A percentile compares a stretch with the other conserved stretches of the same genome.
Conservation (phyloP, 176 grass and related monocot species). For the bread wheat (Triticum aestivum) region DNA sequence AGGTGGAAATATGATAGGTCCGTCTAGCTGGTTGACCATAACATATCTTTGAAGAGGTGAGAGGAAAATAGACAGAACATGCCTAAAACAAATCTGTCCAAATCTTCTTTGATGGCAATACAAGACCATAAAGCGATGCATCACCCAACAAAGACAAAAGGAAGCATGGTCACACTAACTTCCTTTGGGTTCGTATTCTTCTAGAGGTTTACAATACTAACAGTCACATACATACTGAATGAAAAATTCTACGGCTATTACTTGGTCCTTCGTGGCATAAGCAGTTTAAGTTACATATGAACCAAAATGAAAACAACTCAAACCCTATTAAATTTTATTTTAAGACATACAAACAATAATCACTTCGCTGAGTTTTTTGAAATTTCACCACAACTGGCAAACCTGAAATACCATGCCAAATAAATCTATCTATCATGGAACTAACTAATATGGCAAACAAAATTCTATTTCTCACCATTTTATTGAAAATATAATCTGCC, state of each 20-base stretch:
- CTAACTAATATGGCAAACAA: constrained; percentile 4
- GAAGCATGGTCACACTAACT: neutral
- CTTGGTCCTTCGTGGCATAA: constrained; percentile 8
- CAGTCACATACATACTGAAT: neutral
- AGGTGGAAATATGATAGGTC: constrained; percentile 4
- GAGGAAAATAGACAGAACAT: neutral
- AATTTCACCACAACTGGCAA: neutral
- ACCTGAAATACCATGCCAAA: constrained; percentile 3
- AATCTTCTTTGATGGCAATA: neutral
- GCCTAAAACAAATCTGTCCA: neutral
- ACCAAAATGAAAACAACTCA: constrained; percentile 14
- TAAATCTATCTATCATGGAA: constrained; percentile 7
- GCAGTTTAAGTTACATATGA: constrained; percentile 2
- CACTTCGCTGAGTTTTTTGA: neutral
- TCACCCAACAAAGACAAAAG: constrained; percentile 9
- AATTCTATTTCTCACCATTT: neutral
- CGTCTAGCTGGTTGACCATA: neutral
- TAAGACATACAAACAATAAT: neutral
- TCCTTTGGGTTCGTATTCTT: neutral
- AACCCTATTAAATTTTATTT: neutral
- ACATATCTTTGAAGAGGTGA: neutral
- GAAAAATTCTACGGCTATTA: neutral
- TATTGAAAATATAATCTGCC: neutral
- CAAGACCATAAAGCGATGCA: neutral
- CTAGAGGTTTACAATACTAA: neutral